These are phyloP conservation scores for Saturnispora mendoncae DNA, from an alignment of 805 yeast species.

Conservation along the genomic window DNA sequence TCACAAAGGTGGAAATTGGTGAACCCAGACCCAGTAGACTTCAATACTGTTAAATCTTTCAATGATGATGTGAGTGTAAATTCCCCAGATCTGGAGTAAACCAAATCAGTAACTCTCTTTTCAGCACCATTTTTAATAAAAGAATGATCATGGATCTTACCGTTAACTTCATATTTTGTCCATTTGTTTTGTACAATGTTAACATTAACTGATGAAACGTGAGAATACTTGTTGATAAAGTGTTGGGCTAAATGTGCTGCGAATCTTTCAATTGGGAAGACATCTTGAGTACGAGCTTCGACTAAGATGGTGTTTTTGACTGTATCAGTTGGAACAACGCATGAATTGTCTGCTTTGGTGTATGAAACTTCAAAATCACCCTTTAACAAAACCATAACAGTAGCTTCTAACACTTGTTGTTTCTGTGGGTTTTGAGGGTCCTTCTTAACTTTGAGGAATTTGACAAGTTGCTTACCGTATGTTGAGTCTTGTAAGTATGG, in stretches of 20 bases:
- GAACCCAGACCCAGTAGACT: conserved; percentile 89
- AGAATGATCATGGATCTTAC: conserved; percentile 73
- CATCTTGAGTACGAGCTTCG: conserved; percentile 73
- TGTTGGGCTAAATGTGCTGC: conserved; percentile 80
- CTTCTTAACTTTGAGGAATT: conserved; percentile 80
- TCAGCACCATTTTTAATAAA: conserved; percentile 82
- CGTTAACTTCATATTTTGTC: conserved; percentile 67
- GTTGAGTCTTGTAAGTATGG: conserved; percentile 39
- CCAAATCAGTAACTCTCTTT: conserved; percentile 51
- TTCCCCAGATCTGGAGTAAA: conserved; percentile 44
- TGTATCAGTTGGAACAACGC: conserved; percentile 92
- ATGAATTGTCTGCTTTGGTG: conserved; percentile 79
- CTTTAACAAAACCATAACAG: conserved; percentile 62
- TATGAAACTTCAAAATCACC: conserved; percentile 77
- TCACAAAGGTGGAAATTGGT: conserved; percentile 81
- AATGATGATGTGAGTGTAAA: conserved; percentile 58
- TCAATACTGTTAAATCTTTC: conserved; percentile 74
- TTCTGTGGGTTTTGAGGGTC: conserved; percentile 61
- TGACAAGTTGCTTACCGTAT: conserved; percentile 91
- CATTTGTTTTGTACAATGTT: conserved; percentile 67
- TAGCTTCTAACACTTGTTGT: conserved; percentile 82
- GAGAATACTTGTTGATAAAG: conserved; percentile 67
- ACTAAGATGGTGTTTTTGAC: conserved; percentile 82
- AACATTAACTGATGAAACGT: conserved; percentile 64
- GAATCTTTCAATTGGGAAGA: conserved; percentile 86